These are phyloP conservation scores for Lepiota brunneoincarnata DNA, from an alignment of 768 basidiomycete species.

Conservation along the genomic window DNA sequence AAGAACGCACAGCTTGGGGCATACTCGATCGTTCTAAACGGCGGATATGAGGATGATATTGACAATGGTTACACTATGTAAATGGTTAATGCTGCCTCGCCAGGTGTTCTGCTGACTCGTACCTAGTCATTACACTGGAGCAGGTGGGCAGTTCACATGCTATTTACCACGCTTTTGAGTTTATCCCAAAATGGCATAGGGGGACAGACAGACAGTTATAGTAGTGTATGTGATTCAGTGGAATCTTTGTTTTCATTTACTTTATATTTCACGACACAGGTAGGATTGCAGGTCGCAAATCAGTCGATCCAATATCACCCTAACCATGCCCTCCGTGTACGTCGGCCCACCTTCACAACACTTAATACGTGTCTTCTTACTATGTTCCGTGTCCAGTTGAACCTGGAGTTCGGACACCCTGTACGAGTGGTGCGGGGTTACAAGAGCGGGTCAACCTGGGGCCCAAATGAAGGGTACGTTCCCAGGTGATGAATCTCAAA, in stretches of 20 bases:
- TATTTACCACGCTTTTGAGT: conserved; percentile 1
- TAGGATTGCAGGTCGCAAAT: conserved; percentile 24
- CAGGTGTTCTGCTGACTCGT: not conserved
- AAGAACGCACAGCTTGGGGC: conserved; percentile 24
- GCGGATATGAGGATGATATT: conserved; percentile 38
- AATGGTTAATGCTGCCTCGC: conserved; percentile 9
- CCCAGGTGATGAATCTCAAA: not conserved
- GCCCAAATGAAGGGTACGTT: conserved; percentile 31
- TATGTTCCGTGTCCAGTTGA: conserved; percentile 18
- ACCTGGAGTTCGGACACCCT: conserved; percentile 27
- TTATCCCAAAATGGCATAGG: not conserved
- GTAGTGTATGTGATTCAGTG: not conserved
- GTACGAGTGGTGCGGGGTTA: conserved; percentile 41
- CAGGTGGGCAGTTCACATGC: conserved; percentile 23
- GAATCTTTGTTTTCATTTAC: not conserved
- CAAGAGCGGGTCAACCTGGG: conserved; percentile 27
- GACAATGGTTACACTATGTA: conserved; percentile 39
- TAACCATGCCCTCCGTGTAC: conserved; percentile 32
- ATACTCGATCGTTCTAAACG: conserved; percentile 37
- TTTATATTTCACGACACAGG: conserved; percentile 15
- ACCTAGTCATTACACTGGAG: conserved; percentile 36
- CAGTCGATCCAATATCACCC: conserved; percentile 32
- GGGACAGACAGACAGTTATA: conserved; percentile 6
- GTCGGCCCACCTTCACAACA: not conserved
- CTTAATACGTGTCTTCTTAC: not conserved